Evolutionary conservation across 2,329 filamentous ascomycete genomes (phyloP), one percentile per base, ranked within the genome.

Genomic region (Neospermospora avenae): DNA sequence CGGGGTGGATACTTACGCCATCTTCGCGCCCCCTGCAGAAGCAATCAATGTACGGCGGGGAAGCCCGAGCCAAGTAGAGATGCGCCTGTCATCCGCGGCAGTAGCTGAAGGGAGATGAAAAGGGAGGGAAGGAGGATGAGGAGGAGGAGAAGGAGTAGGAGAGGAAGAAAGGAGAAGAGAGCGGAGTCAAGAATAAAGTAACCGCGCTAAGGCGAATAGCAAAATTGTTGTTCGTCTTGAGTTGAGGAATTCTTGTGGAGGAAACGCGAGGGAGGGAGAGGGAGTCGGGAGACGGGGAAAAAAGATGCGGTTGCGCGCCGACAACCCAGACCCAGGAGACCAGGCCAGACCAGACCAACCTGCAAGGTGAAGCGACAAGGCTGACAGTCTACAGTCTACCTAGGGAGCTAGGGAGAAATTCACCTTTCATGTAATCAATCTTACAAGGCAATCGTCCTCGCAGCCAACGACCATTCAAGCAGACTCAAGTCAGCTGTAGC

Each of bases 1-100:
- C n/a, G 22, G 20, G 42, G 22, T 1, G 45, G 45, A 22, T 44
- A 42, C 55, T 58, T 34, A 58, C 56, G 48, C 16, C 39, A 54
- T 53, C 11, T 10, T 31, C 25, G 25, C 22, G 18, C 4, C 18
- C 41, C 28, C 24, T 52, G 31, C 6, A 35, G 20, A 44, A 34
- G 55, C 20, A 28, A 41, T 46, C n/a, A 44, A 39, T 24, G 34
- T 24, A 39, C 6, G 22, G n/a, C 28, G 37, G 13, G 18, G 54
- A 45, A 16, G 16, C n/a, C 25, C 41, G 25, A 37, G 28, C 5
- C 35, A 25, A 48, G n/a, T 6, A 11, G 24, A 41, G 54, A 48
- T 37, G 13, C 13, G 31, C 20, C 11, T 20, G 16, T 14, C 37
- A 54, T 54, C 20, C 41, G 16, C 16, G 3, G n/a, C 24, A 41